phyloP scores from a whole-genome alignment of 1,284 basidiomycete species.

The Vanrija humicola region DNA sequence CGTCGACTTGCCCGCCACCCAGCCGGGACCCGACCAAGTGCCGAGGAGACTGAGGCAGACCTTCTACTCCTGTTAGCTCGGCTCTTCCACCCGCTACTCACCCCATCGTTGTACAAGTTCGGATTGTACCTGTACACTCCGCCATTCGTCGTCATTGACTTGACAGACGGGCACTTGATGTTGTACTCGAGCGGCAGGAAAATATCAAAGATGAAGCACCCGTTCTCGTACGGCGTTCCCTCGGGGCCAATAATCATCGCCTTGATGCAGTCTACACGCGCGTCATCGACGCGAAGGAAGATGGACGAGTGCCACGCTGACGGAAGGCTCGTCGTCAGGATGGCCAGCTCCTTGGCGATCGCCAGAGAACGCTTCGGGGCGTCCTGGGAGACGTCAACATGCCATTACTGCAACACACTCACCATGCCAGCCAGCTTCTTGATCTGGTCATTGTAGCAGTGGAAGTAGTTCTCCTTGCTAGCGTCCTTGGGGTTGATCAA shows the following conservation, averaged over 20 bases:
- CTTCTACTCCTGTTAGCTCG: constrained; percentile 52
- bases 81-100: constrained; percentile 50
- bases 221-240: constrained; percentile 73
- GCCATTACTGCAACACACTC: constrained; percentile 25
- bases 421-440: constrained; percentile 24
- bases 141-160: constrained; percentile 87
- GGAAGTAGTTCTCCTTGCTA: constrained; percentile 10
- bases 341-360: constrained; percentile 87
- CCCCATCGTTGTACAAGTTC: constrained; percentile 70
- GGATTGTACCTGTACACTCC: constrained; percentile 86
- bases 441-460: constrained; percentile 23
- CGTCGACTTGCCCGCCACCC: constrained; percentile 79
- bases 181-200: constrained; percentile 61
- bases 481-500: constrained; percentile 14
- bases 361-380: constrained; percentile 82
- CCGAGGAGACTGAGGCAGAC: constrained; percentile 87
- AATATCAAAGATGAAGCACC: constrained; percentile 69
- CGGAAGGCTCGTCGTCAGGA: constrained; percentile 81
- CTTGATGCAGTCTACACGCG: constrained; percentile 83
- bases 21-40: constrained; percentile 84
- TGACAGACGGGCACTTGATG: constrained; percentile 54
- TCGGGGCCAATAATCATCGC: constrained; percentile 81
- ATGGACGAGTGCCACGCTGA: constrained; percentile 86
- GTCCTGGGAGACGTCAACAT: constrained; percentile 62
- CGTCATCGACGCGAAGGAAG: constrained; percentile 62